Evolutionary conservation across 805 yeast species (phyloP).

Genomic region (Ascoidea rubescens): DNA sequence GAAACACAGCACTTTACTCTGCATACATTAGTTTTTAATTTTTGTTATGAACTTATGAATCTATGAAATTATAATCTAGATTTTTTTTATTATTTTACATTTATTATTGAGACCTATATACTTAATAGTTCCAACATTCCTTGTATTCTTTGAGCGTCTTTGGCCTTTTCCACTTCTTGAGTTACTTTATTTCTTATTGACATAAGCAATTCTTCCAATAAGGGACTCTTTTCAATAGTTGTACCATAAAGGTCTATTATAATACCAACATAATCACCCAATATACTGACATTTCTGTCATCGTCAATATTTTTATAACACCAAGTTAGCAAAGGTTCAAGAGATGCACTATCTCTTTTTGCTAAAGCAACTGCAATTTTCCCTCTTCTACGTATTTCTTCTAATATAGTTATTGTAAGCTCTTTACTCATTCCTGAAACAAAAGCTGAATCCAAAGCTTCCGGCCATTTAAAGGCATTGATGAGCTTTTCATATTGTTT

Average conservation of each 20-base stretch:
- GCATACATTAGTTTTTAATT: too few relatives aligned
- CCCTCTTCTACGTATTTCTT: conserved; percentile 80
- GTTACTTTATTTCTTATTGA: conserved; percentile 48
- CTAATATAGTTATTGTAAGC: conserved; percentile 66
- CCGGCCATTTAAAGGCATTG: conserved; percentile 83
- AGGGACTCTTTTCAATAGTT: conserved; percentile 60
- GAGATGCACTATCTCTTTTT: conserved; percentile 72
- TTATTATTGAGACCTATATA: conserved; percentile 17
- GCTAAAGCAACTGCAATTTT: conserved; percentile 71
- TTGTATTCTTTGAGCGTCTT: conserved; percentile 77
- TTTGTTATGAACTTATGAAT: too few relatives aligned
- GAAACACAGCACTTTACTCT: too few relatives aligned
- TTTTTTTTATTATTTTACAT: too few relatives aligned
- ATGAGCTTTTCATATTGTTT: conserved; percentile 74
- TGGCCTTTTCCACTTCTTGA: conserved; percentile 61
- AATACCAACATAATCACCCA: conserved; percentile 56
- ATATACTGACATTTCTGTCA: conserved; percentile 49
- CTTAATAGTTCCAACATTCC: conserved; percentile 89
- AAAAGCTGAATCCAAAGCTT: conserved; percentile 82
- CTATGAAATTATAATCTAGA: too few relatives aligned
- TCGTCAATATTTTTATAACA: conserved; percentile 66
- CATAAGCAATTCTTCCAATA: conserved; percentile 57
- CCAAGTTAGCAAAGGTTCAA: conserved; percentile 85
- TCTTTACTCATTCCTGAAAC: conserved; percentile 68
- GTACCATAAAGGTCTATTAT: conserved; percentile 64